Evolutionary conservation across 176 grass and related monocot species (phyloP).

Genomic region (Avena sativa): DNA sequence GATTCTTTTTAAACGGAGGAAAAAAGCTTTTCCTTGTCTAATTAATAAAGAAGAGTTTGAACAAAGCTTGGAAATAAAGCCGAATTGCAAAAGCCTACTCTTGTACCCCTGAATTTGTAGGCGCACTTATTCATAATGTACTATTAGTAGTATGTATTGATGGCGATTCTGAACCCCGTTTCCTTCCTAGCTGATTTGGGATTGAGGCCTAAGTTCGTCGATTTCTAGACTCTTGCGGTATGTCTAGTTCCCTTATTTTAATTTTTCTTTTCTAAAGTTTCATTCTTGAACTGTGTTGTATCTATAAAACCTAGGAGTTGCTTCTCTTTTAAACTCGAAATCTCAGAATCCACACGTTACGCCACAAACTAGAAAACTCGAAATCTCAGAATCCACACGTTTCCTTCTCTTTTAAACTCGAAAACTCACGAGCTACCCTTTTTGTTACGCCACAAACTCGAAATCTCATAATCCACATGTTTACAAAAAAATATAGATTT

Average conservation of each 20-base stretch:
- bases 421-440: background rate
- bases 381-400: background rate
- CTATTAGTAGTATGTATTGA: background rate
- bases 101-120: background rate
- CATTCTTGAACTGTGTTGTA: background rate
- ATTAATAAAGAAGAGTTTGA: too few relatives aligned
- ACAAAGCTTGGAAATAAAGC: too few relatives aligned
- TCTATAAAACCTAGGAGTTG: background rate
- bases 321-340: background rate
- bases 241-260: background rate
- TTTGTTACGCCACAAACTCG: background rate
- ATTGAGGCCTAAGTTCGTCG: background rate
- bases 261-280: background rate
- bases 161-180: background rate
- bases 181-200: conserved; percentile 7
- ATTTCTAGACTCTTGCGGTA: background rate
- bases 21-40: too few relatives aligned
- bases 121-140: too few relatives aligned
- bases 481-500: background rate
- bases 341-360: background rate
- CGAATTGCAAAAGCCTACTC: too few relatives aligned
- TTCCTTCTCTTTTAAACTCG: too few relatives aligned
- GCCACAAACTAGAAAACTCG: background rate
- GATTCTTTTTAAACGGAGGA: background rate
- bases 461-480: background rate